A percentile compares a stretch with the other conserved stretches of the same genome.
phyloP scores from a whole-genome alignment of 2,329 filamentous ascomycete species.

The Sphaerulina vaccinii region DNA sequence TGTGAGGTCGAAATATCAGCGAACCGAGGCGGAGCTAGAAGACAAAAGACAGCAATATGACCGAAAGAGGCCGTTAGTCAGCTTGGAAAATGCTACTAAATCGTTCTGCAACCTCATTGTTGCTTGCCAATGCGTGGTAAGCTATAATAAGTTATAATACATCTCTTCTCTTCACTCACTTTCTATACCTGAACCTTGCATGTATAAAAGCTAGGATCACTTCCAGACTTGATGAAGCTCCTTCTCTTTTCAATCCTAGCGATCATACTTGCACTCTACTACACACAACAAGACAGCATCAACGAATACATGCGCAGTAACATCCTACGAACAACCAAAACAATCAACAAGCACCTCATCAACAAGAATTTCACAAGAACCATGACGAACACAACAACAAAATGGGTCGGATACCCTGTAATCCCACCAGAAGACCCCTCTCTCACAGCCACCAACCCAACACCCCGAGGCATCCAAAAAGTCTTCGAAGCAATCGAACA shows the following conservation, averaged over 20 bases:
- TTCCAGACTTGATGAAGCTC: conserved; percentile 25
- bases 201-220: conserved; percentile 13
- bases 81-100: background rate
- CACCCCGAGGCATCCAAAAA: conserved; percentile 74
- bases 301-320: conserved; percentile 43
- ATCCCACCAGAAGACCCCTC: conserved; percentile 46
- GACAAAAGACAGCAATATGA: background rate
- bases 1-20: background rate
- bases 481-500: conserved; percentile 83
- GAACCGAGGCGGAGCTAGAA: background rate
- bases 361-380: conserved; percentile 33
- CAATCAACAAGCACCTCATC: conserved; percentile 27
- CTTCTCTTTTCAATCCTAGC: conserved; percentile 44
- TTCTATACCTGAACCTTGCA: conserved; percentile 1
- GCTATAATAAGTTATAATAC: conserved; percentile 1
- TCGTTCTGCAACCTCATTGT: background rate
- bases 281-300: conserved; percentile 27
- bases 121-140: conserved; percentile 9
- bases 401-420: conserved; percentile 51
- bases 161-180: conserved; percentile 17
- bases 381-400: conserved; percentile 34
- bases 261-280: conserved; percentile 35
- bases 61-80: background rate
- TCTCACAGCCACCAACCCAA: conserved; percentile 58
- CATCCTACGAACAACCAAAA: conserved; percentile 34